These are phyloP conservation scores for Trichocladium antarcticum DNA, from an alignment of 495 filamentous ascomycete species.

Conservation along the genomic window DNA sequence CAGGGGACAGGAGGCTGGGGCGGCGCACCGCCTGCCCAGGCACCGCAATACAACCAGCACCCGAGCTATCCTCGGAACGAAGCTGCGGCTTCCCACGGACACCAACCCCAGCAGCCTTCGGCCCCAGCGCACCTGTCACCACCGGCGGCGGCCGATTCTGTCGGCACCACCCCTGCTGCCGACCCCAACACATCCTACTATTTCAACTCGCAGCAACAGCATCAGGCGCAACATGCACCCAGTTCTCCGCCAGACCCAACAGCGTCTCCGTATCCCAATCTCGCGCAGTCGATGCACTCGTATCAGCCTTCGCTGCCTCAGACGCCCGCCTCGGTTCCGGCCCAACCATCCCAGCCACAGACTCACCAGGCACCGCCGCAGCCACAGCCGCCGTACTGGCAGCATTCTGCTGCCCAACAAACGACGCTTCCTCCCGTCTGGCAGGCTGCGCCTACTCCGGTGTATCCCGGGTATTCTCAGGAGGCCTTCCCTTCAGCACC, in stretches of 20 bases:
- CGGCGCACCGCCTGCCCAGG: slow-evolving; percentile 23
- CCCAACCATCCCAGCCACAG: slow-evolving; percentile 32
- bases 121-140: slow-evolving; percentile 23
- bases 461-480: slow-evolving; percentile 48
- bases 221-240: slow-evolving; percentile 25
- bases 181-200: slow-evolving; percentile 42
- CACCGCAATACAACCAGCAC: slow-evolving; percentile 27
- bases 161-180: slow-evolving; percentile 24
- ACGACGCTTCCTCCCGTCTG: slow-evolving; percentile 33
- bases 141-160: slow-evolving; percentile 11
- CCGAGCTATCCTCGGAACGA: slow-evolving; percentile 27
- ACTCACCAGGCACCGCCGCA: slow-evolving; percentile 20
- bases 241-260: slow-evolving; percentile 26
- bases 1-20: slow-evolving; percentile 41
- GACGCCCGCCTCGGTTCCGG: slow-evolving; percentile 29
- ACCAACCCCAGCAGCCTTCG: slow-evolving; percentile 22
- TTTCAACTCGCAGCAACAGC: slow-evolving; percentile 31
- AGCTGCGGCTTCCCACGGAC: slow-evolving; percentile 19
- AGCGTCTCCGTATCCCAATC: slow-evolving; percentile 36
- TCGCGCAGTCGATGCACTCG: slow-evolving; percentile 31
- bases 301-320: slow-evolving; percentile 34
- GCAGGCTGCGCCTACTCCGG: slow-evolving; percentile 29
- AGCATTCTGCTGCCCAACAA: slow-evolving; percentile 29
- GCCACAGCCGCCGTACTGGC: slow-evolving; percentile 33
- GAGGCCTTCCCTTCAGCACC: slow-evolving; percentile 56